A percentile compares a stretch with the other conserved stretches of the same genome.
Conservation (phyloP, 2,329 filamentous ascomycete genomes). For the Sporothrix dimorphospora region DNA sequence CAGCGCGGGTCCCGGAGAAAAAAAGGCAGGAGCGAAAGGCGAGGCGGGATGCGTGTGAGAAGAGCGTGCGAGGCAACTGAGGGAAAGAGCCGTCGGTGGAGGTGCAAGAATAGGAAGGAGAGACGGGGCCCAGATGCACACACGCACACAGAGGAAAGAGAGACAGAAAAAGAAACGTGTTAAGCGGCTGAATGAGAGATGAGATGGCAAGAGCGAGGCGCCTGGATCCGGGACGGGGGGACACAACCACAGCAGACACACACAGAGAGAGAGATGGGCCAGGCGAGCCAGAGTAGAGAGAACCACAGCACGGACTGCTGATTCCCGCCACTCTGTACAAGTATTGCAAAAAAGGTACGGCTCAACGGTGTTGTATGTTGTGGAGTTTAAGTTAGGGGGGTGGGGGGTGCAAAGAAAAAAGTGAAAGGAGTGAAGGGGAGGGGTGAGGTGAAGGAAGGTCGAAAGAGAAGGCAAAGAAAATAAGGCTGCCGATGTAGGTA, state of each 20-base stretch:
- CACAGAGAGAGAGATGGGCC: neutral
- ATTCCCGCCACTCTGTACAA: slow-evolving; percentile 4
- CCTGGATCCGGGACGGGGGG: neutral
- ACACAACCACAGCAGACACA: neutral
- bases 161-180: slow-evolving; percentile 16
- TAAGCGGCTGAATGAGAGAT: slow-evolving; percentile 21
- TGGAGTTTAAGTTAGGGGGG: neutral
- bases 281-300: neutral
- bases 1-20: neutral
- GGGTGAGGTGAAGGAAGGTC: neutral
- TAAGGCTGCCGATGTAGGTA: neutral
- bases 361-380: slow-evolving; percentile 14
- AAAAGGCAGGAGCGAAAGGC: neutral
- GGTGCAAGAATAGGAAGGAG: neutral
- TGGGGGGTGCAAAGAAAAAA: neutral
- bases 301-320: neutral
- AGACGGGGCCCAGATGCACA: neutral
- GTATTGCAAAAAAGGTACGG: slow-evolving; percentile 3
- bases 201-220: neutral
- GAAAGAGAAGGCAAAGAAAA: slow-evolving; percentile 12
- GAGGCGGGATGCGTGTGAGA: neutral
- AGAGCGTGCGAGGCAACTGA: neutral
- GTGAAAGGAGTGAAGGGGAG: neutral
- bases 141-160: neutral
- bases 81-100: neutral